These are phyloP conservation scores for Microdochium paspali DNA, from an alignment of 2,329 filamentous ascomycete species.

Conservation along the genomic window DNA sequence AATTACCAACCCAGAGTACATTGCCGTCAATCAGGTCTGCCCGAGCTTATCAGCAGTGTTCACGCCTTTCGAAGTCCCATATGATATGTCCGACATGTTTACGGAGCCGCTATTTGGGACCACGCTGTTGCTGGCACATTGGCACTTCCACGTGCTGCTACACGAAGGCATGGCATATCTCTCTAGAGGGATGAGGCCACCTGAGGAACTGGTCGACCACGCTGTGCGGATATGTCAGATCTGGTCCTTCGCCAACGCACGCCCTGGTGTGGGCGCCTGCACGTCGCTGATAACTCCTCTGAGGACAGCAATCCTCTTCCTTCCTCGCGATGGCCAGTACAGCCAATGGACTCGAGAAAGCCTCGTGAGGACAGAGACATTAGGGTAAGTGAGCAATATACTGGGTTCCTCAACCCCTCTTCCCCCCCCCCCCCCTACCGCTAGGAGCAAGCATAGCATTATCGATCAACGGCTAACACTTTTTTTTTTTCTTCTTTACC, in stretches of 20 bases:
- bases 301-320: not conserved
- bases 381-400: constrained; percentile 1
- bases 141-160: constrained; percentile 71
- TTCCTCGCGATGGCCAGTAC: not conserved
- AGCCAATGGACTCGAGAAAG: not conserved
- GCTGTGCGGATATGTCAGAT: constrained; percentile 67
- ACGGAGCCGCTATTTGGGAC: constrained; percentile 61
- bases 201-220: constrained; percentile 46
- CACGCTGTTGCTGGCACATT: constrained; percentile 68
- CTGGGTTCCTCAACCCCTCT: too few species aligned
- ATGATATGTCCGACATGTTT: constrained; percentile 62
- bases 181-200: constrained; percentile 38
- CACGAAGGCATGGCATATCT: constrained; percentile 64
- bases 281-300: not conserved
- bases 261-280: not conserved
- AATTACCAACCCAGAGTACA: constrained; percentile 51
- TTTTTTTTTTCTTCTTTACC: too few species aligned
- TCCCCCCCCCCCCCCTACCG: too few species aligned
- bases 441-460: too few species aligned
- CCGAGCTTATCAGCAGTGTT: too few species aligned
- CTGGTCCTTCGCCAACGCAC: constrained; percentile 56
- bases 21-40: constrained; percentile 56
- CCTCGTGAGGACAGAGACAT: not conserved
- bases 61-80: constrained; percentile 35
- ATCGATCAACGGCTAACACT: too few species aligned